A percentile compares a stretch with the other conserved stretches of the same genome.
phyloP scores from a whole-genome alignment of 257 asterid genomes.

The Penstemon newberryi region DNA sequence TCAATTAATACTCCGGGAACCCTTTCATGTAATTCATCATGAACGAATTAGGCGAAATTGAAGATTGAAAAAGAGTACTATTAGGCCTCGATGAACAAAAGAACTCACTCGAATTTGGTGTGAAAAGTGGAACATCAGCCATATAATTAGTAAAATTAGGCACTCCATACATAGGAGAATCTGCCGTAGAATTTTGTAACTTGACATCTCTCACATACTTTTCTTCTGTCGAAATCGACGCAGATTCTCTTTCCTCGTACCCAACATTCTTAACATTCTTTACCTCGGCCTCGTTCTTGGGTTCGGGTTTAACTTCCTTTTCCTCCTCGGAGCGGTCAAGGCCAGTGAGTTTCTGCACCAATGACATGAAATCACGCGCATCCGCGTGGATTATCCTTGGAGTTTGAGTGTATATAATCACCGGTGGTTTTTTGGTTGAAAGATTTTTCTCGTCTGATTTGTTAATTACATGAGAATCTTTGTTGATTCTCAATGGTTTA shows the following conservation, averaged over 20 bases:
- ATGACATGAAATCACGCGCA: too few relatives aligned
- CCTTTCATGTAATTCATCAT: conserved; percentile 30
- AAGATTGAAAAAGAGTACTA: conserved; percentile 7
- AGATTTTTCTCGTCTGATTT: too few relatives aligned
- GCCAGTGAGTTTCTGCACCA: too few relatives aligned
- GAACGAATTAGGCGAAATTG: conserved; percentile 24
- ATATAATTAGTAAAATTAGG: conserved; percentile 8
- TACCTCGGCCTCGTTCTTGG: background rate
- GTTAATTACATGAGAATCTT: too few relatives aligned
- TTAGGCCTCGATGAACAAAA: conserved; percentile 29
- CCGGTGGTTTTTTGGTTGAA: too few relatives aligned
- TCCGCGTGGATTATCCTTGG: too few relatives aligned
- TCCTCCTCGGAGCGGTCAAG: too few relatives aligned
- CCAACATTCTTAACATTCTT: background rate
- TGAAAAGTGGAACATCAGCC: conserved; percentile 29
- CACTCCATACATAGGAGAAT: conserved; percentile 25
- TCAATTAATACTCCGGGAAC: conserved; percentile 23
- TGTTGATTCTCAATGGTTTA: too few relatives aligned
- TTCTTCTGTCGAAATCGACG: conserved; percentile 2
- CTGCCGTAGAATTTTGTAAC: conserved; percentile 20
- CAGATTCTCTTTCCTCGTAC: conserved; percentile 16
- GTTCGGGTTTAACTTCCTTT: too few relatives aligned
- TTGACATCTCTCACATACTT: conserved; percentile 9
- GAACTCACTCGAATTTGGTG: conserved; percentile 27
- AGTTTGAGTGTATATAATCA: too few relatives aligned